These are phyloP conservation scores for Lactifluus subvellereus DNA, from an alignment of 768 basidiomycete genomes.

Conservation along the genomic window DNA sequence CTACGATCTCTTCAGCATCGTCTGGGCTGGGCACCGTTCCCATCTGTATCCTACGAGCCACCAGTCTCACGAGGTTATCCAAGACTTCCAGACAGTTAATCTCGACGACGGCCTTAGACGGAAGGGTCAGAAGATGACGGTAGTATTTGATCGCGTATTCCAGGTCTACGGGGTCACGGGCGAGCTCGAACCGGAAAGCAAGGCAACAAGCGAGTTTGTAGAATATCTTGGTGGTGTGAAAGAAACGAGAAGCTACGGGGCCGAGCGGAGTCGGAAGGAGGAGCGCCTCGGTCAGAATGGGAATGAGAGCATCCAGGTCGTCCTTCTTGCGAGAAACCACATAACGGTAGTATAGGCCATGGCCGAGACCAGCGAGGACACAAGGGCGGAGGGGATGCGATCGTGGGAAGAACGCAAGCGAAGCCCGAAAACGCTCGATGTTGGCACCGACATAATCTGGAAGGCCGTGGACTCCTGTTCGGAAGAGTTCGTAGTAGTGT, in stretches of 20 bases:
- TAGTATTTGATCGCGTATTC: neutral
- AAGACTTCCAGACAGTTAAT: neutral
- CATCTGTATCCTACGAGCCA: neutral
- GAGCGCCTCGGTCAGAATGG: conserved; percentile 8
- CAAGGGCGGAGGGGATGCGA: neutral
- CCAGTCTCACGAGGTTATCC: neutral
- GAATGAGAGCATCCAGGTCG: conserved; percentile 1
- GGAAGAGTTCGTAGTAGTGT: neutral
- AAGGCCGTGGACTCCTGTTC: neutral
- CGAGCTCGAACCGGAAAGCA: neutral
- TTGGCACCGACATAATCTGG: neutral
- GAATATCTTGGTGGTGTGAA: neutral
- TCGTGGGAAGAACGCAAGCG: neutral
- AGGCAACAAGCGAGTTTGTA: conserved; percentile 1
- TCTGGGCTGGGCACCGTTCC: neutral
- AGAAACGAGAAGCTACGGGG: neutral
- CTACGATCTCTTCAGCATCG: neutral
- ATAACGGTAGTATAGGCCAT: neutral
- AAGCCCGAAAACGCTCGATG: neutral
- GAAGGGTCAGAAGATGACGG: conserved; percentile 1
- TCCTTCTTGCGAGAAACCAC: neutral
- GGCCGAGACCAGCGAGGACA: neutral
- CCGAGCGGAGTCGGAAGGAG: neutral
- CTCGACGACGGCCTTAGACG: neutral
- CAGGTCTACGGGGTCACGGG: neutral